Percentiles rank a stretch among this genome's conserved stretches.
These are phyloP conservation scores for Solanum chacoense DNA, from an alignment of 305 asterid species.

Conservation along the genomic window DNA sequence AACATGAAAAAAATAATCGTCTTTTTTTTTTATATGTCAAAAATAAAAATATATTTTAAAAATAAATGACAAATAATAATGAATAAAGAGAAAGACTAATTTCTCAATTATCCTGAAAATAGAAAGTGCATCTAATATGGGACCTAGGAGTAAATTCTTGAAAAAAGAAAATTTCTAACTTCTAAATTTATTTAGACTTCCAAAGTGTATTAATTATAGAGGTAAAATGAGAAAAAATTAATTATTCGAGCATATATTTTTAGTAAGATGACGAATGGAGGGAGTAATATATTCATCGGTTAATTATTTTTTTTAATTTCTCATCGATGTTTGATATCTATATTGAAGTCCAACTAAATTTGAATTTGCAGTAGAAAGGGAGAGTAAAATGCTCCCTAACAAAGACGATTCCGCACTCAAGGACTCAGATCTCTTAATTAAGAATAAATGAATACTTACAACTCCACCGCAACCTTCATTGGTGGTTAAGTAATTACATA, in stretches of 20 bases:
- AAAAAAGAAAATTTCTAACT: too few species aligned
- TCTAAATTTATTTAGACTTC: neutral
- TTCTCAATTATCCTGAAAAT: neutral
- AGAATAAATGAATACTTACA: accelerated
- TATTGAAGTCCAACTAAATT: too few species aligned
- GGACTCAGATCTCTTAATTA: accelerated
- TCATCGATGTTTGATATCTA: too few species aligned
- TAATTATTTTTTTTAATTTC: too few species aligned
- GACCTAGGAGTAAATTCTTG: neutral
- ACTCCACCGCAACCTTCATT: accelerated
- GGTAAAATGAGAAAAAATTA: neutral
- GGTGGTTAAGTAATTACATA: too few species aligned
- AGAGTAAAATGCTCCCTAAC: neutral
- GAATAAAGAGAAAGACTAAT: too few species aligned
- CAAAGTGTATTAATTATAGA: too few species aligned
- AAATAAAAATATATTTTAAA: too few species aligned
- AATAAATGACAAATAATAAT: too few species aligned
- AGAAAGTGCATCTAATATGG: neutral
- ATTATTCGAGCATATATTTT: neutral
- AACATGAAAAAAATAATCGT: too few species aligned
- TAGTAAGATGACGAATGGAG: neutral
- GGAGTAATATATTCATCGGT: neutral
- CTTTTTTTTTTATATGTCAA: too few species aligned
- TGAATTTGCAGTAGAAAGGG: accelerated
- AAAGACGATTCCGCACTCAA: accelerated